These are phyloP conservation scores for Metarhizium sp. DNA, from an alignment of 2,329 filamentous ascomycete species.

Conservation along the genomic window DNA sequence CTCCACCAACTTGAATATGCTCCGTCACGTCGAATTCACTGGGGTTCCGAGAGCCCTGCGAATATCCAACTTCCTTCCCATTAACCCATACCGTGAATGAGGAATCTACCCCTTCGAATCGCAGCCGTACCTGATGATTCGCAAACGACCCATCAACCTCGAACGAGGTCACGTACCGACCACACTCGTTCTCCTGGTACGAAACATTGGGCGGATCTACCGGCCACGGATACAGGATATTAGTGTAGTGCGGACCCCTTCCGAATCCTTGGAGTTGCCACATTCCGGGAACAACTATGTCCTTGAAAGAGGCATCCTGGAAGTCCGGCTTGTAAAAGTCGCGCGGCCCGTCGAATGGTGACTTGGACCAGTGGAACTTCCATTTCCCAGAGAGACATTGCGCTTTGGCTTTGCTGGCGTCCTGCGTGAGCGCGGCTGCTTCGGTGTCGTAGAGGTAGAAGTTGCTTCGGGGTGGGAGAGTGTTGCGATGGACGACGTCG, in stretches of 20 bases:
- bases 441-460: slow-evolving; percentile 44
- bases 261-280: slow-evolving; percentile 65
- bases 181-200: slow-evolving; percentile 54
- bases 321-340: slow-evolving; percentile 28
- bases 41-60: slow-evolving; percentile 62
- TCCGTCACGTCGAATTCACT: slow-evolving; percentile 62
- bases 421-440: slow-evolving; percentile 35
- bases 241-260: slow-evolving; percentile 57
- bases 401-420: slow-evolving; percentile 28
- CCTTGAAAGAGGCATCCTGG: slow-evolving; percentile 20
- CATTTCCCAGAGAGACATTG: slow-evolving; percentile 42
- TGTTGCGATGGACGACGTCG: slow-evolving; percentile 49
- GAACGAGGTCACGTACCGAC: slow-evolving; percentile 53
- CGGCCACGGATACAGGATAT: slow-evolving; percentile 57
- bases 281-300: slow-evolving; percentile 55
- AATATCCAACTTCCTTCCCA: slow-evolving; percentile 57
- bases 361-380: slow-evolving; percentile 40
- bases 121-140: slow-evolving; percentile 50
- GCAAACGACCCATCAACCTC: slow-evolving; percentile 34
- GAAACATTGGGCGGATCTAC: slow-evolving; percentile 57
- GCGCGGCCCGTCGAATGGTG: slow-evolving; percentile 34
- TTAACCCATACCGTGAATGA: slow-evolving; percentile 66
- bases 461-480: slow-evolving; percentile 44
- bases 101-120: slow-evolving; percentile 68
- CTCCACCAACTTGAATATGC: slow-evolving; percentile 30